Conservation (phyloP, 768 basidiomycete genomes). For the Auricularia cornea region DNA sequence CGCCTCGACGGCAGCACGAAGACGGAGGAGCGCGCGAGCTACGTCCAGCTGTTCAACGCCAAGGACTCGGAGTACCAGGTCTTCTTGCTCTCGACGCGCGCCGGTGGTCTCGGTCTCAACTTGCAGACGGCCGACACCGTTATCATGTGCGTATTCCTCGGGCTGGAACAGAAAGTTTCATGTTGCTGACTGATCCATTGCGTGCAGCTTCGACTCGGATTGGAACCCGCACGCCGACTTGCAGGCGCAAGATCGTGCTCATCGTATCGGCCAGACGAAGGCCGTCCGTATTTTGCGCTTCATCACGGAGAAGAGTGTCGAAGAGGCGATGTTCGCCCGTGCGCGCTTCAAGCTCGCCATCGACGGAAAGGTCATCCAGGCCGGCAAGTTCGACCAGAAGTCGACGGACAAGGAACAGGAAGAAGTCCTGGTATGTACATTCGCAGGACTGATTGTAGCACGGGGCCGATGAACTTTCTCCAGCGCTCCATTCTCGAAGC, state of each 20-base stretch:
- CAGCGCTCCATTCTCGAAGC: constrained; percentile 87
- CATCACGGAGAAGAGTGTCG: constrained; percentile 96
- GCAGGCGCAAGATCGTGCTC: constrained; percentile 98
- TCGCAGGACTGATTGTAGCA: neutral
- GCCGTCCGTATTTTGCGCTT: constrained; percentile 94
- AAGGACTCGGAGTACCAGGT: constrained; percentile 78
- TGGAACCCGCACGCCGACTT: constrained; percentile 99
- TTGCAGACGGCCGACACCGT: constrained; percentile 95
- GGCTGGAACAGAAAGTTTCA: neutral
- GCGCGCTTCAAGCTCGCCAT: constrained; percentile 96
- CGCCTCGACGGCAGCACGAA: constrained; percentile 96
- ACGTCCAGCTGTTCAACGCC: constrained; percentile 85
- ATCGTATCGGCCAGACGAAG: constrained; percentile 99
- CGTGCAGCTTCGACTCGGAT: constrained; percentile 64
- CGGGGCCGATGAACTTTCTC: constrained; percentile 3
- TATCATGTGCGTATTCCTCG: constrained; percentile 59
- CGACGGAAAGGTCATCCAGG: constrained; percentile 98
- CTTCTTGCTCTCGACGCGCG: constrained; percentile 90
- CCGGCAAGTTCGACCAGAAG: constrained; percentile 98
- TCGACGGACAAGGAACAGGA: constrained; percentile 97
- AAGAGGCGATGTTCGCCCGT: constrained; percentile 94
- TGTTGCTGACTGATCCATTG: constrained; percentile 5
- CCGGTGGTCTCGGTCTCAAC: constrained; percentile 90
- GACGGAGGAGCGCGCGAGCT: constrained; percentile 85
- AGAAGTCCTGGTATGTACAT: constrained; percentile 70